Percentiles rank a stretch among this genome's conserved stretches.
These are phyloP conservation scores for Sanghuangporus weigelae DNA, from an alignment of 1,284 basidiomycete species.

Conservation along the genomic window DNA sequence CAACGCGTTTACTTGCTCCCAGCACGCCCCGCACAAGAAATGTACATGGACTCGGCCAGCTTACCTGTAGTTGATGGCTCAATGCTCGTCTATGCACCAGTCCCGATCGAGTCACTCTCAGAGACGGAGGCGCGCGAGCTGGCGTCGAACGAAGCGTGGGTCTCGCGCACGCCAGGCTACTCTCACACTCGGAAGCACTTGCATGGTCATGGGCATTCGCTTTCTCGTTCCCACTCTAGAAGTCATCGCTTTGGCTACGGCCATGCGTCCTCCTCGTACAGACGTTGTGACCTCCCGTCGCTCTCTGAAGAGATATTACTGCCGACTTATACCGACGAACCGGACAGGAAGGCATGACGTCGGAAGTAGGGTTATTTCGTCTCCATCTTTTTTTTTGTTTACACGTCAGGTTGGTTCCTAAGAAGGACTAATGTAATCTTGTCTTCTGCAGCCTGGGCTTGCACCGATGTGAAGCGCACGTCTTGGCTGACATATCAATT, in stretches of 20 bases:
- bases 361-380: background rate
- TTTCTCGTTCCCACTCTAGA: conserved; percentile 2
- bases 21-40: background rate
- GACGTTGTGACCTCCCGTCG: conserved; percentile 41
- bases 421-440: background rate
- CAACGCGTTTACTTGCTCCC: conserved; percentile 57
- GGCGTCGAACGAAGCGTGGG: conserved; percentile 63
- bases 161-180: conserved; percentile 26
- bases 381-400: background rate
- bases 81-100: conserved; percentile 62
- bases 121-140: conserved; percentile 47
- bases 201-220: conserved; percentile 25
- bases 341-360: conserved; percentile 1
- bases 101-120: conserved; percentile 50
- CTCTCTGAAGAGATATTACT: conserved; percentile 39
- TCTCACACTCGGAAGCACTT: conserved; percentile 3
- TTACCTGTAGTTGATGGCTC: conserved; percentile 16
- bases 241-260: conserved; percentile 24
- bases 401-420: background rate
- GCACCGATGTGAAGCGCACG: background rate
- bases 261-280: conserved; percentile 19
- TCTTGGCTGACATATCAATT: background rate
- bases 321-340: conserved; percentile 28
- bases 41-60: background rate
- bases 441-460: background rate